Conservation (phyloP, 2,329 filamentous ascomycete genomes). For the Talaromyces pinophilus region DNA sequence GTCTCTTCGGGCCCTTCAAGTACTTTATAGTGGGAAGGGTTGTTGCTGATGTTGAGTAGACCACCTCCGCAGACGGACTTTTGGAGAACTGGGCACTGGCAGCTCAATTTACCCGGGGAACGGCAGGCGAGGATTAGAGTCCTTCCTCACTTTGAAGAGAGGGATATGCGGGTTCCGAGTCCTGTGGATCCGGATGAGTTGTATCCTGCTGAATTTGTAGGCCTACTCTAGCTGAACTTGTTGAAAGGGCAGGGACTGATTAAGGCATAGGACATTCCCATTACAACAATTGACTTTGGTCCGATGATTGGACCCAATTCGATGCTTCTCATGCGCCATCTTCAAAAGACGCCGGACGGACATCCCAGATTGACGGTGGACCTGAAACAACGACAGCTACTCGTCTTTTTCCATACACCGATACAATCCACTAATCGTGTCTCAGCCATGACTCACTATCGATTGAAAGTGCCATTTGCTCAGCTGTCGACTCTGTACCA, state of each 20-base stretch:
- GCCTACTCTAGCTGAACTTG: slow-evolving; percentile 22
- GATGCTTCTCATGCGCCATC: slow-evolving; percentile 62
- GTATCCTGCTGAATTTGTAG: slow-evolving; percentile 42
- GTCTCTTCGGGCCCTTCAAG: slow-evolving; percentile 27
- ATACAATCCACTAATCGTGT: slow-evolving; percentile 23
- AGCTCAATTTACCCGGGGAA: slow-evolving; percentile 33
- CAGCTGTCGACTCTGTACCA: slow-evolving; percentile 46
- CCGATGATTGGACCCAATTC: slow-evolving; percentile 54
- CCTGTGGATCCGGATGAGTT: slow-evolving; percentile 35
- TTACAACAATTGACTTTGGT: slow-evolving; percentile 62
- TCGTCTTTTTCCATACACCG: slow-evolving; percentile 47
- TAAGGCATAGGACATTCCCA: slow-evolving; percentile 42
- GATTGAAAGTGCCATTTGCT: slow-evolving; percentile 49
- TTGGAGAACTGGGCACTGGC: slow-evolving; percentile 45
- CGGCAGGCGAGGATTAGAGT: slow-evolving; percentile 25
- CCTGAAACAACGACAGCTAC: slow-evolving; percentile 46
- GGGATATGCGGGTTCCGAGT: slow-evolving; percentile 33
- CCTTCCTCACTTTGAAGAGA: slow-evolving; percentile 30
- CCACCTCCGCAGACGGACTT: slow-evolving; percentile 57
- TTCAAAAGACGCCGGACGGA: slow-evolving; percentile 29
- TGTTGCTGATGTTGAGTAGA: slow-evolving; percentile 28
- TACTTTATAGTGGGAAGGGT: neutral
- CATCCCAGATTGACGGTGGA: slow-evolving; percentile 45
- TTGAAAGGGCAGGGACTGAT: neutral
- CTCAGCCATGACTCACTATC: slow-evolving; percentile 33